phyloP scores from a whole-genome alignment of 305 asterid species.

The Nicotiana rustica region DNA sequence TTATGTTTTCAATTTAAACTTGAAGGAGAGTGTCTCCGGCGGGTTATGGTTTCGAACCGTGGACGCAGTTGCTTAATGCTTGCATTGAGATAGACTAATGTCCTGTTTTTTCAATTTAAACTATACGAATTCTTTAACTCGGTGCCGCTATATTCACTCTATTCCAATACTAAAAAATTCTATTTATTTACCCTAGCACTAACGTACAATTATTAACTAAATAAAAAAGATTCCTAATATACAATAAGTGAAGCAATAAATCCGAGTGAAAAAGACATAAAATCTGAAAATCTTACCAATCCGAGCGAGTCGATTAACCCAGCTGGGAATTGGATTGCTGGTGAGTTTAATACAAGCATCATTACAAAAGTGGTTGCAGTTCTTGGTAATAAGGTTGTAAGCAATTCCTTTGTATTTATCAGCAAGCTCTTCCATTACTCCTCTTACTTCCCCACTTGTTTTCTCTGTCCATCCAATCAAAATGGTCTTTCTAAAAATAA shows the following conservation, averaged over 20 bases:
- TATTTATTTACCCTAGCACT: background rate
- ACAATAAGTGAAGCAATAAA: background rate
- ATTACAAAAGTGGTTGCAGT: constrained; percentile 84
- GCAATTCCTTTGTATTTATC: constrained; percentile 63
- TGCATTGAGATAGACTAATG: too few species aligned
- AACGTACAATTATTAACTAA: background rate
- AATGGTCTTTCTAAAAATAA: constrained; percentile 65
- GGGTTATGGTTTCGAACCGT: too few species aligned
- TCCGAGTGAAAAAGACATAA: background rate
- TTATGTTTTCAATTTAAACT: too few species aligned
- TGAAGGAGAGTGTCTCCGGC: too few species aligned
- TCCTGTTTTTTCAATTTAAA: too few species aligned
- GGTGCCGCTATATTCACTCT: background rate
- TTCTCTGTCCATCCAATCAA: constrained; percentile 70
- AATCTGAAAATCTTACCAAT: constrained; percentile 51
- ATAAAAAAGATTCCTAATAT: background rate
- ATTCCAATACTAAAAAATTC: background rate
- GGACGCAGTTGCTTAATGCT: too few species aligned
- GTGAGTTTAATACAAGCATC: constrained; percentile 67
- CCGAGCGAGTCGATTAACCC: constrained; percentile 84
- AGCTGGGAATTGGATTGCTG: constrained; percentile 64
- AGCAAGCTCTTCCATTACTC: constrained; percentile 63
- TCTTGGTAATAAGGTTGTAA: constrained; percentile 65
- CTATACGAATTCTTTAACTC: too few species aligned
- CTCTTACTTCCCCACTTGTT: constrained; percentile 51